Evolutionary conservation across 2,329 filamentous ascomycete species (phyloP).

Genomic region (Mariannaea sp.): DNA sequence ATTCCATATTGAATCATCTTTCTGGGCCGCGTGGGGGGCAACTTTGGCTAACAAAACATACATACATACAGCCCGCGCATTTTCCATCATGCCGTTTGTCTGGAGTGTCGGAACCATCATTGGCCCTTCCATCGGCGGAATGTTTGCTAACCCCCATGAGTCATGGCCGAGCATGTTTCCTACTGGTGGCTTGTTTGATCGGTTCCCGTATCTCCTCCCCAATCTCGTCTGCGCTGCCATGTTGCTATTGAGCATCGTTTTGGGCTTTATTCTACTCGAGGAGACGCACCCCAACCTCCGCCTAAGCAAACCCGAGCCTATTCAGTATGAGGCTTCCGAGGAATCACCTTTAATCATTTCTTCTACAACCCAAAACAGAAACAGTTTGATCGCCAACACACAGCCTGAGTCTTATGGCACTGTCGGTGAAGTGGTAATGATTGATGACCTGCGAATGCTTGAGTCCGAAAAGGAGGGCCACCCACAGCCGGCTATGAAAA

Average conservation of each 20-base stretch:
- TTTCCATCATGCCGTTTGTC: constrained; percentile 91
- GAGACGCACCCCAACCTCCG: constrained; percentile 90
- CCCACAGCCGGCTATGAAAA: constrained; percentile 41
- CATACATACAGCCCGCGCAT: constrained; percentile 70
- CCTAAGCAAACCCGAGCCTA: constrained; percentile 53
- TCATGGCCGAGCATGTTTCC: constrained; percentile 76
- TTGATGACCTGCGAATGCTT: constrained; percentile 26
- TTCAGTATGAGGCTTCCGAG: constrained; percentile 59
- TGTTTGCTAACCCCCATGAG: constrained; percentile 77
- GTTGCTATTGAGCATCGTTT: constrained; percentile 76
- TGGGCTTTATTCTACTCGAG: constrained; percentile 80
- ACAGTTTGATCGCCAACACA: constrained; percentile 69
- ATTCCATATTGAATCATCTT: neutral
- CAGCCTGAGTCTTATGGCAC: constrained; percentile 82
- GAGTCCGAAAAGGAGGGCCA: constrained; percentile 42
- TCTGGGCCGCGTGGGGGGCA: too few relatives aligned
- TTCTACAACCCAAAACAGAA: constrained; percentile 73
- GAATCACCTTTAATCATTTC: constrained; percentile 78
- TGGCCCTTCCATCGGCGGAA: constrained; percentile 85
- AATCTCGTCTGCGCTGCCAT: constrained; percentile 83
- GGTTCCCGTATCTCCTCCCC: constrained; percentile 85
- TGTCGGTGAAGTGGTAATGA: constrained; percentile 47
- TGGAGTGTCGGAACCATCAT: constrained; percentile 91
- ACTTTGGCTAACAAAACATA: constrained; percentile 11
- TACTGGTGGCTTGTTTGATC: constrained; percentile 69